Evolutionary conservation across 345 rosid species (phyloP).

Genomic region (Jatropha curcas): DNA sequence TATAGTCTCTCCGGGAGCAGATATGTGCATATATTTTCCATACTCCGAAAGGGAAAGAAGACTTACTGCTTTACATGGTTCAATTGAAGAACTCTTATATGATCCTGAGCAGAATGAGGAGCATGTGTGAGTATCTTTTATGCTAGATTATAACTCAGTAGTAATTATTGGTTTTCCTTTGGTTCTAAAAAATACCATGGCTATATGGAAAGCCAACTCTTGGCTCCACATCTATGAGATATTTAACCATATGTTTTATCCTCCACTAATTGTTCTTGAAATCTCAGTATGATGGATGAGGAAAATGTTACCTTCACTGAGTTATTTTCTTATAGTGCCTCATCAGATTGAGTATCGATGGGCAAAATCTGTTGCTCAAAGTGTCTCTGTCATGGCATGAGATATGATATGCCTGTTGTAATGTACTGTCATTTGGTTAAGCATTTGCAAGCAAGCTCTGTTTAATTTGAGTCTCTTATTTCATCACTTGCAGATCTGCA

Average conservation of each 20-base stretch:
- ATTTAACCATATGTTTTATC: not conserved
- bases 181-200: not conserved
- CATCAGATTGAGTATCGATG: no score
- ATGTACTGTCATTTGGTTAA: not conserved
- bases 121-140: slow-evolving; percentile 58
- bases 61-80: slow-evolving; percentile 79
- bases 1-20: slow-evolving; percentile 96
- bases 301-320: not conserved
- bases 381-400: no score
- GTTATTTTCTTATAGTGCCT: no score
- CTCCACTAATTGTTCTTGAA: not conserved
- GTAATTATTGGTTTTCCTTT: not conserved
- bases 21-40: slow-evolving; percentile 89
- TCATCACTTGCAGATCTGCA: not conserved
- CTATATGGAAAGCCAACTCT: not conserved
- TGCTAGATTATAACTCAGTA: not conserved
- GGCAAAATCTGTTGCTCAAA: no score
- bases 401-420: not conserved
- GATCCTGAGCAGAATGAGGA: slow-evolving; percentile 78
- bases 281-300: not conserved
- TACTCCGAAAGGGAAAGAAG: slow-evolving; percentile 58
- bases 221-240: not conserved
- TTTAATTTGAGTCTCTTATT: no score
- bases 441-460: not conserved
- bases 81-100: slow-evolving; percentile 74